Percentiles rank a stretch among this genome's conserved stretches.
phyloP scores from a whole-genome alignment of 352 stramenopile genomes.

The Aphanomyces cochlioides region DNA sequence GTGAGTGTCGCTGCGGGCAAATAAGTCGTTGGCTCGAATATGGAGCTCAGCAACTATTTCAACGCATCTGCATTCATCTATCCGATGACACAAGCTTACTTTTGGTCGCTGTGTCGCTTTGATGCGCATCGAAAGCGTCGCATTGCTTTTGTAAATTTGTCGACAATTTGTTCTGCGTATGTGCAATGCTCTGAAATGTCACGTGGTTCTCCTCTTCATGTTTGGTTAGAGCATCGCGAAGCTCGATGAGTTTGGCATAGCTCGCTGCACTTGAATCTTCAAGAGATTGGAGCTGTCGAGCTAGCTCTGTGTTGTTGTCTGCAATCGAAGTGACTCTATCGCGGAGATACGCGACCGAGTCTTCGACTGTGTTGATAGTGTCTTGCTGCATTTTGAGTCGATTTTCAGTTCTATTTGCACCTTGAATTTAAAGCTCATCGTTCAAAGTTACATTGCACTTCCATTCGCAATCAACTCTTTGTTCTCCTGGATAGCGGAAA shows the following conservation, averaged over 20 bases:
- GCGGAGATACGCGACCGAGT: conserved; percentile 13
- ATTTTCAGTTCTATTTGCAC: conserved; percentile 14
- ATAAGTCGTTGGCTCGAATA: not conserved
- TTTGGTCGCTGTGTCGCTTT: not conserved
- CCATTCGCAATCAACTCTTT: conserved; percentile 13
- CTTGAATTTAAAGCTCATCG: not conserved
- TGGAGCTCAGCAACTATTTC: not conserved
- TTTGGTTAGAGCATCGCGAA: not conserved
- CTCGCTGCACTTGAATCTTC: not conserved
- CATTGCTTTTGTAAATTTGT: not conserved
- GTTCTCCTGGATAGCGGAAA: conserved; percentile 18
- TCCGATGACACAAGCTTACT: not conserved
- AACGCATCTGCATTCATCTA: not conserved
- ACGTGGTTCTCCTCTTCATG: not conserved
- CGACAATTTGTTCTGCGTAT: not conserved
- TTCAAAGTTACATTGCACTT: too few species aligned
- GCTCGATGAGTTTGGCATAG: conserved; percentile 1
- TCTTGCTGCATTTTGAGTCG: conserved; percentile 22
- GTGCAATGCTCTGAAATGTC: not conserved
- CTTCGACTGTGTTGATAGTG: conserved; percentile 10
- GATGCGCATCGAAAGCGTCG: not conserved
- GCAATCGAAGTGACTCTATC: not conserved
- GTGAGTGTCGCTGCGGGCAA: not conserved
- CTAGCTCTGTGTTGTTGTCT: not conserved
- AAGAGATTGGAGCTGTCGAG: not conserved